Conservation (phyloP, 352 stramenopile genomes). For the Phytophthora pisi region DNA sequence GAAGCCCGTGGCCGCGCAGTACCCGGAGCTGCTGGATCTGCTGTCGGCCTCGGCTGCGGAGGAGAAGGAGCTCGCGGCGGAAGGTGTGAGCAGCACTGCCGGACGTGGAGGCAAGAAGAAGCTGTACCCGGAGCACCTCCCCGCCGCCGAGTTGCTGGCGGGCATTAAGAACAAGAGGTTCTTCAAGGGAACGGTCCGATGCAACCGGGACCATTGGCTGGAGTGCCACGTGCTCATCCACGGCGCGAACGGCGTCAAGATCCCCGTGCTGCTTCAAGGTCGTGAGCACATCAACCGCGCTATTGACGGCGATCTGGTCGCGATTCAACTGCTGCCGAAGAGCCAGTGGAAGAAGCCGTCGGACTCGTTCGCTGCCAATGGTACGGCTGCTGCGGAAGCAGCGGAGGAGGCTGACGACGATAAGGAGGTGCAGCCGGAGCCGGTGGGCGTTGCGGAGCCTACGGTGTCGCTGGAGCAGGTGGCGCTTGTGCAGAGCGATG, state of each 20-base stretch:
- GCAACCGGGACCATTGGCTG: slow-evolving; percentile 86
- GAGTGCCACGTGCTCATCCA: slow-evolving; percentile 86
- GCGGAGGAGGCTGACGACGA: slow-evolving; percentile 51
- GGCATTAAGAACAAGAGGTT: slow-evolving; percentile 90
- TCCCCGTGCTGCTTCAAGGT: slow-evolving; percentile 76
- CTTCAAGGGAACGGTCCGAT: slow-evolving; percentile 90
- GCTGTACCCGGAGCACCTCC: slow-evolving; percentile 81
- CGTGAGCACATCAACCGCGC: slow-evolving; percentile 95
- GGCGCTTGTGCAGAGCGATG: slow-evolving; percentile 60
- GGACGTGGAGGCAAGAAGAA: slow-evolving; percentile 46
- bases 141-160: slow-evolving; percentile 76
- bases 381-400: slow-evolving; percentile 42
- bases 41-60: slow-evolving; percentile 46
- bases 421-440: slow-evolving; percentile 37
- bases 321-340: slow-evolving; percentile 93
- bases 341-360: slow-evolving; percentile 78
- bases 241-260: slow-evolving; percentile 59
- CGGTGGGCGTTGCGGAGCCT: slow-evolving; percentile 61
- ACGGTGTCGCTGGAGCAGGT: slow-evolving; percentile 71
- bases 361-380: slow-evolving; percentile 66
- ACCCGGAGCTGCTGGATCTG: slow-evolving; percentile 66
- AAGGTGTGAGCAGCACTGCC: slow-evolving; percentile 51
- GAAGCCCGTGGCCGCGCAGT: slow-evolving; percentile 47
- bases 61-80: slow-evolving; percentile 28
- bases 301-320: slow-evolving; percentile 98